Conservation (phyloP, 1,284 basidiomycete species). For the Paramarasmius palmivorus region DNA sequence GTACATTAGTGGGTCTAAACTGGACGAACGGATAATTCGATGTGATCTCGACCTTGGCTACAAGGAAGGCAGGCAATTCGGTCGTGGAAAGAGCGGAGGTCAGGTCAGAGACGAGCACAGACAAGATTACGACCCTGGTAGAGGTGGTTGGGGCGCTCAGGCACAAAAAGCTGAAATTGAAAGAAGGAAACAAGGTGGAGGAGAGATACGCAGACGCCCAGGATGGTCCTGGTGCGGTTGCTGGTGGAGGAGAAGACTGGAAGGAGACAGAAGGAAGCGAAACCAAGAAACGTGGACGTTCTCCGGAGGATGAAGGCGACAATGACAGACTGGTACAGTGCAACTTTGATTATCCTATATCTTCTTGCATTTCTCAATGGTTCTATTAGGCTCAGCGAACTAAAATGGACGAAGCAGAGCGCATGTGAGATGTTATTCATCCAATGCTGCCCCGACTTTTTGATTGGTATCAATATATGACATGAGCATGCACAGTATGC, state of each 20-base stretch:
- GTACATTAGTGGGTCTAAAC: conserved; percentile 95
- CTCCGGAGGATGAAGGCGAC: conserved; percentile 71
- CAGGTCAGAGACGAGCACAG: conserved; percentile 96
- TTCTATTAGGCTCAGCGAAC: conserved; percentile 46
- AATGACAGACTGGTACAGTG: conserved; percentile 49
- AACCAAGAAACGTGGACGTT: conserved; percentile 63
- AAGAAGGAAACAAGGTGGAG: conserved; percentile 79
- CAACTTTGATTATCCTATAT: conserved; percentile 14
- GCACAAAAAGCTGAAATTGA: conserved; percentile 80
- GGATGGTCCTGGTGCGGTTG: conserved; percentile 78
- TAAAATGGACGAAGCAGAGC: conserved; percentile 63
- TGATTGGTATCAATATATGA: conserved; percentile 50
- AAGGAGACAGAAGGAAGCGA: conserved; percentile 54
- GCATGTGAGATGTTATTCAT: conserved; percentile 50
- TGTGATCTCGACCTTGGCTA: conserved; percentile 99
- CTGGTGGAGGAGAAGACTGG: conserved; percentile 85
- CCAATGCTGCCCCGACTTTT: not conserved
- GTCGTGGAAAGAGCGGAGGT: conserved; percentile 94
- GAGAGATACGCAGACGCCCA: conserved; percentile 88
- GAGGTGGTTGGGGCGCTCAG: conserved; percentile 96
- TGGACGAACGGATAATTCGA: conserved; percentile 98
- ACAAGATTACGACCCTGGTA: conserved; percentile 94
- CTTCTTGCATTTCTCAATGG: conserved; percentile 10
- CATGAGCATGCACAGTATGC: conserved; percentile 53
- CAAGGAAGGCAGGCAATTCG: conserved; percentile 96